Conservation (phyloP, 768 basidiomycete species). For the Lactarius psammicola region DNA sequence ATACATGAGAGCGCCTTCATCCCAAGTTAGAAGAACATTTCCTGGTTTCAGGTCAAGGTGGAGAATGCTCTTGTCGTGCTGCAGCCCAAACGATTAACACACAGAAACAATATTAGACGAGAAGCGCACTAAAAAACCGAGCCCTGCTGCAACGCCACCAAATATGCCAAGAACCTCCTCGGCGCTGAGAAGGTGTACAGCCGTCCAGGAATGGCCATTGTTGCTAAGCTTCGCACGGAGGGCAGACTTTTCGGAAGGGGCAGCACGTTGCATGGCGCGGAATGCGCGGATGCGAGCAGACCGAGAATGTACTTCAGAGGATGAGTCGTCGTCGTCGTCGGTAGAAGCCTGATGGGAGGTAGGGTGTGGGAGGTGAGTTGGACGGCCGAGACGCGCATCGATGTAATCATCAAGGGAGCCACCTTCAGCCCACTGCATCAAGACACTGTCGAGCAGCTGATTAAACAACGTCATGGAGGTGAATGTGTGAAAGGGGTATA, state of each 20-base stretch:
- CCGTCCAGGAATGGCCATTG: slow-evolving; percentile 51
- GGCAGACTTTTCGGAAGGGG: slow-evolving; percentile 61
- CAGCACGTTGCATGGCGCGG: slow-evolving; percentile 61
- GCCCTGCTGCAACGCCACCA: slow-evolving; percentile 79
- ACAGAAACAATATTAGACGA: too few relatives aligned
- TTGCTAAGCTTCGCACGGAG: slow-evolving; percentile 51
- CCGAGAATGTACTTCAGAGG: slow-evolving; percentile 44
- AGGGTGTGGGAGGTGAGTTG: slow-evolving; percentile 29
- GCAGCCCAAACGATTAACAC: slow-evolving; percentile 9
- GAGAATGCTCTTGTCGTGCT: slow-evolving; percentile 83
- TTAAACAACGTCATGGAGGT: background rate
- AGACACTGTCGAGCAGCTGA: slow-evolving; percentile 47
- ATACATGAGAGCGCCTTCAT: slow-evolving; percentile 79
- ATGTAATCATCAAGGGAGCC: slow-evolving; percentile 88
- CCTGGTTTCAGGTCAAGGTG: slow-evolving; percentile 95
- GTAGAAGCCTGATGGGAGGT: slow-evolving; percentile 47
- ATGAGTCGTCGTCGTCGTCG: slow-evolving; percentile 31
- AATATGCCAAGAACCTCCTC: slow-evolving; percentile 83
- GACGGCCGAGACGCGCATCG: slow-evolving; percentile 69
- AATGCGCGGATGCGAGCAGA: slow-evolving; percentile 76
- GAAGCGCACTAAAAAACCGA: slow-evolving; percentile 74
- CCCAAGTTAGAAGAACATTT: slow-evolving; percentile 90
- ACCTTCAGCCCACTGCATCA: slow-evolving; percentile 95
- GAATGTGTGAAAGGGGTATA: slow-evolving; percentile 39
- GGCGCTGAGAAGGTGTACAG: slow-evolving; percentile 81